A percentile compares a stretch with the other conserved stretches of the same genome.
phyloP scores from a whole-genome alignment of 2,329 filamentous ascomycete species.

The Aspergillus awamori region DNA sequence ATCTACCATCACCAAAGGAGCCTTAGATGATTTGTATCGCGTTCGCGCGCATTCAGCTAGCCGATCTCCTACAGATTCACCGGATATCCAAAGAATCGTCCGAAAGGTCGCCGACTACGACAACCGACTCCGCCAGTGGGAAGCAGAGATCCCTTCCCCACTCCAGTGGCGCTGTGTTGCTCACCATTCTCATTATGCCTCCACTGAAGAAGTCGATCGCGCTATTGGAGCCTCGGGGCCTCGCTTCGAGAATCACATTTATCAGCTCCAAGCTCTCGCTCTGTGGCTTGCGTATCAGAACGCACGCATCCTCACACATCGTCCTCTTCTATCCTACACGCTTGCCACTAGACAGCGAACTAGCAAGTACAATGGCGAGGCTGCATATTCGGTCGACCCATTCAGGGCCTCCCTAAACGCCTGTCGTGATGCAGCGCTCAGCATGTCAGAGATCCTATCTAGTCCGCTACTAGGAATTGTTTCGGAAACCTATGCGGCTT shows the following conservation, averaged over 20 bases:
- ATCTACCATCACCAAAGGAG: conserved; percentile 21
- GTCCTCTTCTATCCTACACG: conserved; percentile 29
- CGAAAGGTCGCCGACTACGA: conserved; percentile 13
- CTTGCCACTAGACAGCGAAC: background rate
- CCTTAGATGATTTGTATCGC: conserved; percentile 24
- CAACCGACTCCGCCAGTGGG: conserved; percentile 19
- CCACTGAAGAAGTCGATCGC: conserved; percentile 23
- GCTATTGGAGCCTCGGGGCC: conserved; percentile 29
- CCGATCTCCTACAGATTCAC: background rate
- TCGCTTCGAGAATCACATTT: conserved; percentile 31
- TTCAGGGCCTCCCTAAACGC: conserved; percentile 15
- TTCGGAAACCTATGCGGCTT: conserved; percentile 27
- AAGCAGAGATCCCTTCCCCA: conserved; percentile 17
- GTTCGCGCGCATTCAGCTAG: conserved; percentile 8
- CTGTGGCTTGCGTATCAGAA: conserved; percentile 41
- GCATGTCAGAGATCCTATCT: conserved; percentile 16
- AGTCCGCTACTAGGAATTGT: conserved; percentile 20
- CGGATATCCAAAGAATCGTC: conserved; percentile 8
- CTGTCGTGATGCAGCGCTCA: conserved; percentile 27
- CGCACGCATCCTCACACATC: conserved; percentile 35
- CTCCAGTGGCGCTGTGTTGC: conserved; percentile 4
- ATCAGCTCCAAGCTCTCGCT: conserved; percentile 36
- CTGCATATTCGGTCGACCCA: background rate
- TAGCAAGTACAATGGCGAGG: too few species aligned
- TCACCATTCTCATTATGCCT: conserved; percentile 14